A percentile compares a stretch with the other conserved stretches of the same genome.
These are phyloP conservation scores for Cnidoscolus chayamansa DNA, from an alignment of 441 rosid genomes.

Conservation along the genomic window DNA sequence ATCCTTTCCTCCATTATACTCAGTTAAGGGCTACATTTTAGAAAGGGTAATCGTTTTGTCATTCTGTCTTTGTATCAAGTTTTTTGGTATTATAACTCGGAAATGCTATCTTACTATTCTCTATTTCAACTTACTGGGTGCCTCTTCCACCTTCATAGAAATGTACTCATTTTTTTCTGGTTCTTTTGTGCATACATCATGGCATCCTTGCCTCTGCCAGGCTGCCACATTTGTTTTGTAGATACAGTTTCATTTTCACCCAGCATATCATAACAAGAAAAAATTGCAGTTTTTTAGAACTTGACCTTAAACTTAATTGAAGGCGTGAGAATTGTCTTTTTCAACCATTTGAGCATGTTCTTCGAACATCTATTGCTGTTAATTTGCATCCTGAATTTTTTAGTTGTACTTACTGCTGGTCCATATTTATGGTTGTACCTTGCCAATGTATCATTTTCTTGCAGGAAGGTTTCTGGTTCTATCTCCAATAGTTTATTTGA, in stretches of 20 bases:
- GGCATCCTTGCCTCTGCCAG: neutral
- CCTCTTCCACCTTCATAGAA: neutral
- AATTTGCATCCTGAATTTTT: neutral
- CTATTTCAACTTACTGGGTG: neutral
- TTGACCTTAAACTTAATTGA: neutral
- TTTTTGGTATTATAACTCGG: neutral
- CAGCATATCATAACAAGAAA: neutral
- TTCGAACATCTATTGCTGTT: neutral
- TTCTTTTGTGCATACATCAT: neutral
- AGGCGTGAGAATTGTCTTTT: neutral
- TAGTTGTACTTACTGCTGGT: neutral
- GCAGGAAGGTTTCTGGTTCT: conserved; percentile 31
- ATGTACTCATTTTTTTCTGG: neutral
- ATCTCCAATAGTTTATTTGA: conserved; percentile 31
- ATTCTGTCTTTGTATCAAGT: neutral
- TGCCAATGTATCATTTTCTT: conserved; percentile 17
- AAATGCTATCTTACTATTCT: neutral
- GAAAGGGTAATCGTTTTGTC: neutral
- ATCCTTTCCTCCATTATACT: neutral
- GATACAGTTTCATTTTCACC: neutral
- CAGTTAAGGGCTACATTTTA: neutral
- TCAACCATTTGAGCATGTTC: neutral
- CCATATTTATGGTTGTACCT: conserved; percentile 12
- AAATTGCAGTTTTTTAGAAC: neutral
- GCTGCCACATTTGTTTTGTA: neutral